Base-by-base conservation (phyloP, 306 rosid genomes). In the Cucurbita argyrosperma region DNA sequence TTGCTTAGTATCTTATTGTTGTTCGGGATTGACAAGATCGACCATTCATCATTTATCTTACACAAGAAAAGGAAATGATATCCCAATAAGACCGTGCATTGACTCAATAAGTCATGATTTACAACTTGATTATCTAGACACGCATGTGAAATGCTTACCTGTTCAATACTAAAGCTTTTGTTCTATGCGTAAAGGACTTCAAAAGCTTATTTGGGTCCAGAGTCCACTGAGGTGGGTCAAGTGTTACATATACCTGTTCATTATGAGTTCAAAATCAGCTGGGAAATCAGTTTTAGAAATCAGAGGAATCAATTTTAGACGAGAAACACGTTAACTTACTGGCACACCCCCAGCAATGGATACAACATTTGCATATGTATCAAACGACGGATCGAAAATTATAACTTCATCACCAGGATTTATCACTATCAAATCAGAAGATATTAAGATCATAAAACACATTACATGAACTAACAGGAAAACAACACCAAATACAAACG, bases 221-320 rank as follows among this genome's bases (percentile, higher is more conserved):
- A 60, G 85, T 86, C 98, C 98, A 90, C 0, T 76, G 86, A 66
- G 98, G 96, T 23, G 96, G 93, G 40, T 88, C 96, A 76, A 92
- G 98, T 8, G 84, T 74, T 75, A 90, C 88, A 45, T 81, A 83
- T 15, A 92, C 83, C 98, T 87, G 81, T 79, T 71, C 78, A 11
- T 55, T 71, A 57, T 61, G 77, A 52, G 62, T 69, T 56, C 18
- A 64, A 42, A 56, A 64, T 66, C 13, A 51, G 70, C 74, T 74
- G 58, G 53, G 21, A 14, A 45, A 54, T 52, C 63, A 76, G 42
- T 6, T 60, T 37, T 38, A 61, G 63, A 66, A 80, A 50, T 39
- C 4, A 59, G 47, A 8, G 63, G 35, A 68, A 68, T 68, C 10
- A 23, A 46, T 26, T 47, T 68, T 23, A 2, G 37, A 30, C 21